Percentiles rank a stretch among this genome's conserved stretches.
Evolutionary conservation across 495 filamentous ascomycete genomes (phyloP).

Genomic region (Filosporella fistucella): DNA sequence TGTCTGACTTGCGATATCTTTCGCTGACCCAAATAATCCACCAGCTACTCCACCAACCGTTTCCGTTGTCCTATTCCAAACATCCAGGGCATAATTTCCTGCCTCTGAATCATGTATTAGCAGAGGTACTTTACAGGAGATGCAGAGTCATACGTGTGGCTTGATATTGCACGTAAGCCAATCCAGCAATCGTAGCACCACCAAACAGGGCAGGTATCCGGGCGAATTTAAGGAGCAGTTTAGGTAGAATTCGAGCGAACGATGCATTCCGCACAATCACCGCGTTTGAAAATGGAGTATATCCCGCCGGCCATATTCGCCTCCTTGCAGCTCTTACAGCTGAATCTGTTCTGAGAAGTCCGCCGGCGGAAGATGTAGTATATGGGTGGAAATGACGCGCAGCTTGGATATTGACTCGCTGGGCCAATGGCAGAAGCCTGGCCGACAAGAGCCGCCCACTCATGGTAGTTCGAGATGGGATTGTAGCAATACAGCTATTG

Average conservation of each 20-base stretch:
- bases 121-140: not conserved
- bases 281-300: constrained; percentile 78
- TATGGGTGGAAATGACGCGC: constrained; percentile 64
- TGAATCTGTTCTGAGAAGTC: constrained; percentile 62
- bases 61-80: constrained; percentile 68
- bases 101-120: constrained; percentile 53
- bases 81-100: constrained; percentile 79
- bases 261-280: constrained; percentile 81
- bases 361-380: constrained; percentile 56
- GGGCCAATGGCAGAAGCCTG: constrained; percentile 56
- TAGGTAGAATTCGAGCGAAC: constrained; percentile 81
- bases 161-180: constrained; percentile 95
- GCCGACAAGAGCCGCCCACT: constrained; percentile 78
- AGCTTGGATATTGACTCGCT: constrained; percentile 47
- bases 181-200: constrained; percentile 75
- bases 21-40: constrained; percentile 62
- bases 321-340: constrained; percentile 52
- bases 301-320: constrained; percentile 68
- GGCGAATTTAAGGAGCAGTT: constrained; percentile 80
- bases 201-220: constrained; percentile 88
- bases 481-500: not conserved
- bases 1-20: constrained; percentile 72
- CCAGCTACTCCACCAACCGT: constrained; percentile 61
- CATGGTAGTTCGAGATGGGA: constrained; percentile 45
- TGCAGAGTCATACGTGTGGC: constrained; percentile 59